Evolutionary conservation across 441 rosid genomes (phyloP).

Genomic region (Lepidium campestre): DNA sequence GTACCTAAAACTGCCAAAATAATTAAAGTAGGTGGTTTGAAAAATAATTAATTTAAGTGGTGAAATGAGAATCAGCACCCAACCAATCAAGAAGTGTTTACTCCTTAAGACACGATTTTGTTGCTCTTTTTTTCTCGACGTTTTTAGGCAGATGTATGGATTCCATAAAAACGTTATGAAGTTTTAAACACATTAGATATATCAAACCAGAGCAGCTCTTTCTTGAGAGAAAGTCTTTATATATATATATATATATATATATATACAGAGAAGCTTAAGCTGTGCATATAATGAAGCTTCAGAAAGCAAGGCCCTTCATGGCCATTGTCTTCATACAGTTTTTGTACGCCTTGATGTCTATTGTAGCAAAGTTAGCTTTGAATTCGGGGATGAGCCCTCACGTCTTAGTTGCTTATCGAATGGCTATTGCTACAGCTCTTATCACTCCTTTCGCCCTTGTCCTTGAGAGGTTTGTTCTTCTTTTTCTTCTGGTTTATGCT

Average conservation of each 20-base stretch:
- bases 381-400: conserved; percentile 79
- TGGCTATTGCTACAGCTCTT: conserved; percentile 62
- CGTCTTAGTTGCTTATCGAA: conserved; percentile 77
- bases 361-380: conserved; percentile 70
- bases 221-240: neutral
- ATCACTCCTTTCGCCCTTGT: conserved; percentile 71
- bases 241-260: too few species aligned
- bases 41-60: neutral
- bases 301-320: conserved; percentile 48
- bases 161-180: conserved; percentile 24
- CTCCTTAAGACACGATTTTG: conserved; percentile 23
- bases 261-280: conserved; percentile 21
- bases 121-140: neutral
- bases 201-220: neutral
- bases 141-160: neutral
- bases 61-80: conserved; percentile 7
- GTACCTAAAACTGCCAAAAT: conserved; percentile 15
- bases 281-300: conserved; percentile 17
- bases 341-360: conserved; percentile 79
- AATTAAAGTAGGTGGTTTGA: neutral
- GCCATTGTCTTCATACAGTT: conserved; percentile 73
- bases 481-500: neutral
- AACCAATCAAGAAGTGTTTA: conserved; percentile 4
- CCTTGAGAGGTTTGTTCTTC: conserved; percentile 45
- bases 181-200: too few species aligned